Evolutionary conservation across 2,329 filamentous ascomycete genomes (phyloP), one percentile per base, ranked within the genome.

Genomic region (Pseudocercospora cruenta): DNA sequence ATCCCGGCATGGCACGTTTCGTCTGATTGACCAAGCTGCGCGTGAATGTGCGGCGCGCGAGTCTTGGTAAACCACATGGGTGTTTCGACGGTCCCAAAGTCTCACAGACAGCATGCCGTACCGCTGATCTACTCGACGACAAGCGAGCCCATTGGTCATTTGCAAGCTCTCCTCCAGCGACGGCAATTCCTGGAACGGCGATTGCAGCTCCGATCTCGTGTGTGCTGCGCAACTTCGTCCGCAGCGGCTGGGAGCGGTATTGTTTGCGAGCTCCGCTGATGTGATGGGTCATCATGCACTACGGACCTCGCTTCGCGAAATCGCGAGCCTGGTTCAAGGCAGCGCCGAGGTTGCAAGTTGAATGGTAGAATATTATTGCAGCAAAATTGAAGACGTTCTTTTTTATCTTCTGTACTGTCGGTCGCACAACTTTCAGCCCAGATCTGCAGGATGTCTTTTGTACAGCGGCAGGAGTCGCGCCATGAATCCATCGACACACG

Each of bases 381-480:
- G 36, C 8, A 16, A n/a, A n/a, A 39, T 4, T 39, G 31, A 12
- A 33, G 31, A 33, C 31, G 9, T 33, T 33, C 31, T 33, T 39
- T n/a, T 43, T 10, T 33, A 43, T 24, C 43, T 43, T 31, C 22
- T 61, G 31, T 54, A 19, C 5, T 55, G 22, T 31, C 10, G 21
- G 24, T 55, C 51, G 51, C 51, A 55, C 51, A 55, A 55, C 24
- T n/a, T 31, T n/a, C 26, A 21, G 33, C 45, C 36, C 55, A 63
- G 64, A 66, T 66, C 64, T 60, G 64, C 60, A 54, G 55, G 60
- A 63, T 67, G 60, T 63, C 57, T 58, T 63, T 58, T 63, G 57
- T 60, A 60, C 57, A 47, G 65, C 61, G 60, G 65, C 65, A 67
- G 65, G 65, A 67, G 51, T 19, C 31, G 55, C 55, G 55, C 55